Evolutionary conservation across 2,329 filamentous ascomycete species (phyloP).

Genomic region (Cercospora berteroae): DNA sequence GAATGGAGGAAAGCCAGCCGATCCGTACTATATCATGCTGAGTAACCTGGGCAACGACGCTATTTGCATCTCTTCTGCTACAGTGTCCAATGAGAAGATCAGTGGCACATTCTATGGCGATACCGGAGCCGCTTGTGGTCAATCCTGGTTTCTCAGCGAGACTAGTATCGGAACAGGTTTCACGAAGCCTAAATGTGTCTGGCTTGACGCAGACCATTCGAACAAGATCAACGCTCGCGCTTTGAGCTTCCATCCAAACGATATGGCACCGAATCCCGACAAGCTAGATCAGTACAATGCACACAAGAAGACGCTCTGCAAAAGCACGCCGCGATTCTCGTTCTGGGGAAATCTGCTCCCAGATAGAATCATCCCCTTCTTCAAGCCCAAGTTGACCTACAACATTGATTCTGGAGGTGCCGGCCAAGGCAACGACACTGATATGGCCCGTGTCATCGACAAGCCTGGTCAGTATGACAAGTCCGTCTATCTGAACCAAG

Average conservation of each 20-base stretch:
- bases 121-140: slow-evolving; percentile 3
- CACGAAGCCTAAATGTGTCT: slow-evolving; percentile 4
- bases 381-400: not conserved
- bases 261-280: not conserved
- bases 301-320: not conserved
- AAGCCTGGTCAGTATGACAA: slow-evolving; percentile 4
- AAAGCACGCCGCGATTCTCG: slow-evolving; percentile 4
- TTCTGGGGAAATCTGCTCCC: slow-evolving; percentile 3
- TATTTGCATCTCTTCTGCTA: slow-evolving; percentile 5
- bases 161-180: not conserved
- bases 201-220: slow-evolving; percentile 9
- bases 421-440: not conserved
- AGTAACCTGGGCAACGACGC: slow-evolving; percentile 8
- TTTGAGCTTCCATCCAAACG: slow-evolving; percentile 6
- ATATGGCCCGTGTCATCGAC: not conserved
- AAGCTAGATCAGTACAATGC: not conserved
- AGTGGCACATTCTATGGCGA: slow-evolving; percentile 1
- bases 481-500: slow-evolving; percentile 1
- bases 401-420: not conserved
- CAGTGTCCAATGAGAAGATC: not conserved
- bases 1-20: not conserved
- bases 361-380: slow-evolving; percentile 1
- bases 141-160: slow-evolving; percentile 7
- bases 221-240: slow-evolving; percentile 6
- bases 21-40: not conserved